Percentiles rank a stretch among this genome's conserved stretches.
phyloP scores from a whole-genome alignment of 169 alveolate species.

The Theileria equi region DNA sequence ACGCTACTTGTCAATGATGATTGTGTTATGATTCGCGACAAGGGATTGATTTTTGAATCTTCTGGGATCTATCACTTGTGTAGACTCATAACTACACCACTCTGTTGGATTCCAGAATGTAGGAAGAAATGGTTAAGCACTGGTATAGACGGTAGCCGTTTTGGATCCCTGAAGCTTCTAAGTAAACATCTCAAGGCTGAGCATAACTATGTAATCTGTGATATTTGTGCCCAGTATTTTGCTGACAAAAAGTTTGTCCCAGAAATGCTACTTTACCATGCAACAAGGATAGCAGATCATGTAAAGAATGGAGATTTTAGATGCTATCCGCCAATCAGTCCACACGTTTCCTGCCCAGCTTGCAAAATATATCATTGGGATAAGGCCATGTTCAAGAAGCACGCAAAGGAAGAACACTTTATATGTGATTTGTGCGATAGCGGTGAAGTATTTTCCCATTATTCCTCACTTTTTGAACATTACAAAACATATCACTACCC shows the following conservation, averaged over 20 bases:
- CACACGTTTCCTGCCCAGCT: constrained; percentile 54
- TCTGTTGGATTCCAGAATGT: constrained; percentile 62
- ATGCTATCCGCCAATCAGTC: constrained; percentile 29
- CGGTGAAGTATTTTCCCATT: constrained; percentile 40
- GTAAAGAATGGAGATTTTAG: constrained; percentile 43
- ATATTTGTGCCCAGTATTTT: constrained; percentile 34
- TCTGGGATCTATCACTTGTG: constrained; percentile 36
- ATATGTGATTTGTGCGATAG: constrained; percentile 49
- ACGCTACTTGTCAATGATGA: constrained; percentile 19
- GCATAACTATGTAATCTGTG: constrained; percentile 49
- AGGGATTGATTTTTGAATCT: constrained; percentile 39
- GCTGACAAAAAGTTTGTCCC: constrained; percentile 32
- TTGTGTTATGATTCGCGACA: constrained; percentile 10
- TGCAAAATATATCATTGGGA: constrained; percentile 54
- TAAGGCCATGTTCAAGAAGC: constrained; percentile 39
- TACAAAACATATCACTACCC: constrained; percentile 59
- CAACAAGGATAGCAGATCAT: constrained; percentile 18
- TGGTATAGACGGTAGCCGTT: background rate
- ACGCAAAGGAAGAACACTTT: constrained; percentile 59
- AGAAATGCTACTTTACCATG: constrained; percentile 39
- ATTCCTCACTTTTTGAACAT: constrained; percentile 35
- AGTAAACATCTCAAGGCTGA: constrained; percentile 34
- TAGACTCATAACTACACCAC: constrained; percentile 34
- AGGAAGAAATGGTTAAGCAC: constrained; percentile 21
- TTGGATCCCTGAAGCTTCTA: constrained; percentile 11